Percentiles rank a stretch among this genome's conserved stretches.
Conservation (phyloP, 495 filamentous ascomycete species). For the Podospora fimiseda region DNA sequence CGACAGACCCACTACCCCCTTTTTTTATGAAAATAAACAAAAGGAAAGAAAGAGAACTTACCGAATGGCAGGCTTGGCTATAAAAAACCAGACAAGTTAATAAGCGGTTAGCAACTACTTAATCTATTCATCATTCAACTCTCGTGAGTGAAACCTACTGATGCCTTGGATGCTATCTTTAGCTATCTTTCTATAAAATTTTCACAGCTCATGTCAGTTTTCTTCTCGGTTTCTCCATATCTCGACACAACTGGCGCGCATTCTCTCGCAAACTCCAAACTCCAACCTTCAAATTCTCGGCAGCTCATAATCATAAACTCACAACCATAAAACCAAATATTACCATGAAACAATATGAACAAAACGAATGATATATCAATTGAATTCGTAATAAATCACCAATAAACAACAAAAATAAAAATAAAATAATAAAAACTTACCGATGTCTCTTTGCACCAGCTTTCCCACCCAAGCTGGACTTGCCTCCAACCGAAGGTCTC, state of each 20-base stretch:
- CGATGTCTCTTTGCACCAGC: slow-evolving; percentile 24
- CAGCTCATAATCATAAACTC: too few relatives aligned
- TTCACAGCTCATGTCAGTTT: background rate
- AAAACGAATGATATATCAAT: background rate
- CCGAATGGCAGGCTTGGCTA: slow-evolving; percentile 60
- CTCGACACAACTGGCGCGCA: too few relatives aligned
- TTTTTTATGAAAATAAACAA: background rate
- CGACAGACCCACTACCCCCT: too few relatives aligned
- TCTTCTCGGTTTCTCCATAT: background rate
- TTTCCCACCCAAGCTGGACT: slow-evolving; percentile 13
- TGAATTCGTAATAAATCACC: background rate
- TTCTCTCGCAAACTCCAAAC: too few relatives aligned
- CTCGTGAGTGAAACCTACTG: slow-evolving; percentile 43
- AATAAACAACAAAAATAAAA: background rate
- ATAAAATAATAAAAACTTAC: slow-evolving; percentile 10
- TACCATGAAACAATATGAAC: too few relatives aligned
- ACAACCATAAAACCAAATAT: too few relatives aligned
- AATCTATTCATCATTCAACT: background rate
- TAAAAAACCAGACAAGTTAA: slow-evolving; percentile 4
- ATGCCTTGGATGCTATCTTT: slow-evolving; percentile 59
- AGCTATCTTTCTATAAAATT: slow-evolving; percentile 45
- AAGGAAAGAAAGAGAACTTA: slow-evolving; percentile 31
- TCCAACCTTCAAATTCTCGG: too few relatives aligned
- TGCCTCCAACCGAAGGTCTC: slow-evolving; percentile 9
- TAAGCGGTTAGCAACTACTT: background rate